These are phyloP conservation scores for Pyrus hybrid DNA, from an alignment of 331 rosid genomes.

Conservation along the genomic window DNA sequence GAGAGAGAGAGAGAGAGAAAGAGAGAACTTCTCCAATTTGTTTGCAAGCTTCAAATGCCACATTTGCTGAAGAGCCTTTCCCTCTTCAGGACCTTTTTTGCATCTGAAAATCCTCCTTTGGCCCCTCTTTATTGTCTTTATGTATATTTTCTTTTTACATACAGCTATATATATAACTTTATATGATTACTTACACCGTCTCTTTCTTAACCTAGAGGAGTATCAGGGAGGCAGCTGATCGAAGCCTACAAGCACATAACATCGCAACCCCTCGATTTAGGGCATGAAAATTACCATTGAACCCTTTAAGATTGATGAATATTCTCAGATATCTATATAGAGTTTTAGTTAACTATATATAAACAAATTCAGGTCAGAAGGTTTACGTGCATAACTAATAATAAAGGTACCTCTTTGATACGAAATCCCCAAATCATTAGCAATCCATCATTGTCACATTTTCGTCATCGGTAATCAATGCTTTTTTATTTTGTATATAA, in stretches of 20 bases:
- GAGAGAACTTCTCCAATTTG: constrained; percentile 16
- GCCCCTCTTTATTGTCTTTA: background rate
- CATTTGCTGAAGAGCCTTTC: constrained; percentile 3
- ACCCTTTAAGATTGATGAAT: background rate
- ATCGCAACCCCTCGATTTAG: too few species aligned
- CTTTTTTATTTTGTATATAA: background rate
- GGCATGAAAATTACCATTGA: background rate
- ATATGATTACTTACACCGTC: too few species aligned
- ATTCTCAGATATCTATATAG: background rate
- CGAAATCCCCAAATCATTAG: background rate
- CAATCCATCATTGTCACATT: background rate
- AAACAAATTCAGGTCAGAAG: background rate
- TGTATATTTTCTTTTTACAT: background rate
- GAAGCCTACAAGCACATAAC: background rate
- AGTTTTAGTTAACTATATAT: too few species aligned
- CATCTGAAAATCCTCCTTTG: background rate
- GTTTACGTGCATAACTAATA: background rate
- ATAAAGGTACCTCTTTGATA: background rate
- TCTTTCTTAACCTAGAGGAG: background rate
- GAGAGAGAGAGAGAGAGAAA: background rate
- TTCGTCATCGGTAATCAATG: background rate
- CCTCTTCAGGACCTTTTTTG: background rate
- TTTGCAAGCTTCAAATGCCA: constrained; percentile 28
- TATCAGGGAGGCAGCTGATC: background rate
- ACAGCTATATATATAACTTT: background rate